These are phyloP conservation scores for Phlegmacium glaucopus DNA, from an alignment of 768 basidiomycete species.

Conservation along the genomic window DNA sequence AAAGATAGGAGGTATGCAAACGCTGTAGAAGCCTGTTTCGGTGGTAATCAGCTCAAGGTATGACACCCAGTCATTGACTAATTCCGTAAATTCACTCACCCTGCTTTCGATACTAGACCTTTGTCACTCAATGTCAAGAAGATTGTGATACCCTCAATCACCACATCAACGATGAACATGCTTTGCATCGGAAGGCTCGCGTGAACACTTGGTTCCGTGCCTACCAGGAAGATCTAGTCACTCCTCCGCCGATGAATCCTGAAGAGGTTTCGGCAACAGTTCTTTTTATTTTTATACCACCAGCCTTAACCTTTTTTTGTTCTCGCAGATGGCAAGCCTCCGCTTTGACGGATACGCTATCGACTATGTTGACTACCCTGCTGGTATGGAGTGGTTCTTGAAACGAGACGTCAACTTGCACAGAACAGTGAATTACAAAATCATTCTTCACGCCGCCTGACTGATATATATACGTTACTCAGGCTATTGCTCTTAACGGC, in stretches of 20 bases:
- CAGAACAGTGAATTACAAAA: conserved; percentile 52
- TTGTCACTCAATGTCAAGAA: conserved; percentile 80
- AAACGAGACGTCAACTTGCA: conserved; percentile 62
- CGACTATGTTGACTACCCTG: conserved; percentile 75
- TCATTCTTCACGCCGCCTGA: background rate
- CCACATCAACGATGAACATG: conserved; percentile 62
- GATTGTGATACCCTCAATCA: conserved; percentile 74
- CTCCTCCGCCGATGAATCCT: conserved; percentile 50
- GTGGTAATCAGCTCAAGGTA: conserved; percentile 59
- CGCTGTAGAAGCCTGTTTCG: conserved; percentile 75
- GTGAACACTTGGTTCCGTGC: conserved; percentile 70
- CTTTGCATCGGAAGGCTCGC: conserved; percentile 46
- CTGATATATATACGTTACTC: background rate
- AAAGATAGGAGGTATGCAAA: conserved; percentile 58
- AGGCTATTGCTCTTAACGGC: conserved; percentile 63
- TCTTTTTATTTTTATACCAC: background rate
- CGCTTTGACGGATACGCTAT: conserved; percentile 84
- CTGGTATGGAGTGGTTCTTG: conserved; percentile 72
- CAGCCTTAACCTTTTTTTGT: background rate
- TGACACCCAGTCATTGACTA: conserved; percentile 10
- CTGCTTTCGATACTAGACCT: conserved; percentile 48
- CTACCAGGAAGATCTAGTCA: conserved; percentile 29
- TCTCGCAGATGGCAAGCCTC: conserved; percentile 47
- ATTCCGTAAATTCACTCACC: background rate
- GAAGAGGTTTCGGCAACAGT: conserved; percentile 50